Evolutionary conservation across 192 early-diverging fungal species (phyloP).

Genomic region (Backusella luteola): DNA sequence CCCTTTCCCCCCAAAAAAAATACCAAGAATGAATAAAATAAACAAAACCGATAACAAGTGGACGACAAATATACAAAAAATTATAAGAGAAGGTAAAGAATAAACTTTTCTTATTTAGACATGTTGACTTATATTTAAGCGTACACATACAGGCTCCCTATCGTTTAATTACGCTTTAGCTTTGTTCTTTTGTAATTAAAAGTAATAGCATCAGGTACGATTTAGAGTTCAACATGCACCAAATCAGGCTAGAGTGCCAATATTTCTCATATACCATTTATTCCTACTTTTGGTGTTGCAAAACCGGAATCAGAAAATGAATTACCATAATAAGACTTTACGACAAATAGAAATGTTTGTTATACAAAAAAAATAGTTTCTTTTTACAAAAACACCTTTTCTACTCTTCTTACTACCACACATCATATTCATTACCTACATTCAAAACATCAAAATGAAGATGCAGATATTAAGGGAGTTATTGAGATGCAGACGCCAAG

Average conservation of each 20-base stretch:
- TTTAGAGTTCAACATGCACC: background rate
- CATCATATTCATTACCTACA: background rate
- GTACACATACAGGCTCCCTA: too few species aligned
- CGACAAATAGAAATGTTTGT: conserved; percentile 3
- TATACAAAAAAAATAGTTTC: background rate
- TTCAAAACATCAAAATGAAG: background rate
- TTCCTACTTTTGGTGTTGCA: background rate
- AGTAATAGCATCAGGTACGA: background rate
- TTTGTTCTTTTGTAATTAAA: background rate
- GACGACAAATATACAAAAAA: background rate
- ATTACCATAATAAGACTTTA: background rate
- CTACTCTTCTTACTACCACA: background rate
- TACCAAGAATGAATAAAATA: background rate
- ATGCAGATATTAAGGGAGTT: conserved; percentile 3
- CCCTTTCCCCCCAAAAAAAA: background rate
- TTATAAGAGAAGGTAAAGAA: background rate
- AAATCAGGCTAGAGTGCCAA: background rate
- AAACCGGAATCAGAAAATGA: background rate
- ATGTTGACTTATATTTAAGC: background rate
- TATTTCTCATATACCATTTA: background rate
- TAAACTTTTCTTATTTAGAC: background rate
- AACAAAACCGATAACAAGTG: too few species aligned
- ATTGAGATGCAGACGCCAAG: conserved; percentile 11
- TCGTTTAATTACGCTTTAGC: background rate
- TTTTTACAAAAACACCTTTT: background rate